These are phyloP conservation scores for Suhomyces kilbournensis DNA, from an alignment of 805 yeast species.

Conservation along the genomic window DNA sequence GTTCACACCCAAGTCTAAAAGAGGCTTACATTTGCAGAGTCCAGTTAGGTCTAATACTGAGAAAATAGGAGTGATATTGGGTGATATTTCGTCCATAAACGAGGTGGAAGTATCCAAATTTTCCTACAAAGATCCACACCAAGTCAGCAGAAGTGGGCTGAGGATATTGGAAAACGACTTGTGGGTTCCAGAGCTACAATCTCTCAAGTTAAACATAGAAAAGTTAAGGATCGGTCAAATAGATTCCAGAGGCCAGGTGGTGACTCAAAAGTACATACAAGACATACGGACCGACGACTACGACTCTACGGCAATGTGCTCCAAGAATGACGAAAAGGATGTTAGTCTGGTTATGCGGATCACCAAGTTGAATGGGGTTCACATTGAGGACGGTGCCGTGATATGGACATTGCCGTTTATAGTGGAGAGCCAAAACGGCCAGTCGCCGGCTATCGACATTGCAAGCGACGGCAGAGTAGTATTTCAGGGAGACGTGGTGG, in stretches of 20 bases:
- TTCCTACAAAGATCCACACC: constrained; percentile 5
- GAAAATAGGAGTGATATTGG: constrained; percentile 27
- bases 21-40: constrained; percentile 35
- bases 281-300: constrained; percentile 8
- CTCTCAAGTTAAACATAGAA: constrained; percentile 49
- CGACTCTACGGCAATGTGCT: neutral
- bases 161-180: constrained; percentile 23
- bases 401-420: constrained; percentile 33
- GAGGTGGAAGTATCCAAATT: constrained; percentile 22
- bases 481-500: constrained; percentile 27
- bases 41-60: constrained; percentile 24
- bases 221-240: constrained; percentile 35
- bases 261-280: constrained; percentile 25
- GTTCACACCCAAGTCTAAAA: constrained; percentile 14
- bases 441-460: constrained; percentile 14
- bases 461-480: constrained; percentile 21
- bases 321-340: constrained; percentile 4
- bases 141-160: constrained; percentile 9
- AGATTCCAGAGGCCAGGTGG: constrained; percentile 36
- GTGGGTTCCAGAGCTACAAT: constrained; percentile 39
- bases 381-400: constrained; percentile 17
- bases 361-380: constrained; percentile 32
- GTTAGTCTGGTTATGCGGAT: constrained; percentile 22
- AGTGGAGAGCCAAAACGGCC: neutral
- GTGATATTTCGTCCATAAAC: constrained; percentile 23